Base-by-base conservation (phyloP, 2,329 filamentous ascomycete genomes). In the Dothiorella sarmentorum region DNA sequence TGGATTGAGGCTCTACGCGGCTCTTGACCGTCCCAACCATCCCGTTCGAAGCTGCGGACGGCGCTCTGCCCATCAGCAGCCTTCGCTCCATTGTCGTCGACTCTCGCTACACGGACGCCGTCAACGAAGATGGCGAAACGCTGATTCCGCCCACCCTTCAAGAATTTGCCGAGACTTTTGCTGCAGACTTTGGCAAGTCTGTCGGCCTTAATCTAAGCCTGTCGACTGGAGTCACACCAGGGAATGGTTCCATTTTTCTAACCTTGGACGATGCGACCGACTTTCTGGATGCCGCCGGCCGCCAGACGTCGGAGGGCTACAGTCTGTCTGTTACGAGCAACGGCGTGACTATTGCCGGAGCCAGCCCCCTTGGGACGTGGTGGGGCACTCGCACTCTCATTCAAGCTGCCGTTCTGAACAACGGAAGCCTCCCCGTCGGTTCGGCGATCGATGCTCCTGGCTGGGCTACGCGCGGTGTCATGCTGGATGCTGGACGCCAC, bases 361-460 rank as follows among this genome's bases (percentile, higher is more conserved):
- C 81, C 6, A 82, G 80, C 52, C 76, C 82, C 0, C 72, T 83
- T 5, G 82, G 82, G 9, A 78, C 75, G 53, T 85, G 80, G 79
- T 85, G 82, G 82, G 82, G 77, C 35, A 84, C 82, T 0, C 74
- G 82, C 29, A 80, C 81, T 1, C 62, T 85, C 7, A 65, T 85
- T 3, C 82, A 85, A 62, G 79, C 78, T 63, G 74, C 78, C 3
- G 60, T 78, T 22, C 65, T 82, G 18, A 66, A 68, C 3, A 63
- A 74, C 17, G 69, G 71, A 3, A 65, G 68, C 7, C 62, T 85
- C 13, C 68, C 74, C 0, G 61, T 69, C n/a, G 81, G 82, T 11
- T 68, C 64, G 3, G 73, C 73, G 2, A 62, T 71, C 1, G 82
- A 85, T 69, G 71, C 73, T 0, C 82, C 82, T 0, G 79, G 81